Evolutionary conservation across 441 rosid genomes (phyloP).

Genomic region (Populus trichocarpa): DNA sequence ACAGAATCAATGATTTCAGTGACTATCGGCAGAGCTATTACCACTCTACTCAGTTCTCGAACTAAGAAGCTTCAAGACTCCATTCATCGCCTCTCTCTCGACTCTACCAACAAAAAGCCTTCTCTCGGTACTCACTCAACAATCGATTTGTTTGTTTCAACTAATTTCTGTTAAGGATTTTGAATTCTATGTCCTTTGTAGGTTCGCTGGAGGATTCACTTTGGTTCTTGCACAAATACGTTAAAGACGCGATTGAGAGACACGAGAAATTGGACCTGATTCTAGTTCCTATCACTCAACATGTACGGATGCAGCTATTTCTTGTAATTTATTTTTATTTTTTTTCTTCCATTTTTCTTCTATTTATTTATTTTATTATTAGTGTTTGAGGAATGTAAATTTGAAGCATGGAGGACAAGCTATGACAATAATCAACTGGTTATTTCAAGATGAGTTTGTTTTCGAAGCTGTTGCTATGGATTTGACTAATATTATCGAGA

Average conservation of each 20-base stretch:
- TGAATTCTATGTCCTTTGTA: conserved; percentile 12
- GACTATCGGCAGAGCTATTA: conserved; percentile 62
- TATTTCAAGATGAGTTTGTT: conserved; percentile 65
- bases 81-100: conserved; percentile 44
- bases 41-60: conserved; percentile 63
- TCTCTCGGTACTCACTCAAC: conserved; percentile 35
- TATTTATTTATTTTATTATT: conserved; percentile 14
- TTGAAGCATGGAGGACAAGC: conserved; percentile 47
- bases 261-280: conserved; percentile 49
- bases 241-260: conserved; percentile 52
- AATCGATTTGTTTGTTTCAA: background rate
- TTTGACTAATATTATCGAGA: conserved; percentile 42
- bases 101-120: conserved; percentile 29
- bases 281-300: conserved; percentile 73
- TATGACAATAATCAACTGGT: conserved; percentile 61
- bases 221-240: conserved; percentile 57
- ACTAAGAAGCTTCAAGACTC: conserved; percentile 65
- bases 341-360: background rate
- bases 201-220: conserved; percentile 76
- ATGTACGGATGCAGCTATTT: conserved; percentile 31
- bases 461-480: conserved; percentile 45
- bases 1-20: conserved; percentile 58
- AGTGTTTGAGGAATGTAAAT: conserved; percentile 67
- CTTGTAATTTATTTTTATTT: background rate
- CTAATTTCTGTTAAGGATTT: background rate